Base-by-base conservation (phyloP, 2,329 filamentous ascomycete genomes). In the Gaeumannomyces tritici region DNA sequence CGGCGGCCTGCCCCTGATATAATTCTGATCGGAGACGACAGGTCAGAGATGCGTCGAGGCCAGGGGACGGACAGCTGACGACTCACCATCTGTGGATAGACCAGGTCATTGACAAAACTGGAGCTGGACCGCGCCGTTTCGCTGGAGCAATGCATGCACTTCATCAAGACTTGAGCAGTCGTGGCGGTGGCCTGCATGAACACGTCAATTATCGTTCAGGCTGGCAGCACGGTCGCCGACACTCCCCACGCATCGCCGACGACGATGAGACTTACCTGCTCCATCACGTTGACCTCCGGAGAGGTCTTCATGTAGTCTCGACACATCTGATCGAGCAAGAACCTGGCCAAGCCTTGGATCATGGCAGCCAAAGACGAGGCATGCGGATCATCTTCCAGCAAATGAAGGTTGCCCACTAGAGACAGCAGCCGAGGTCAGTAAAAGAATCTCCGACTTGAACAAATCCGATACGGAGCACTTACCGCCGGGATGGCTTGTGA, bases 91-190 rank as follows among this genome's bases (percentile, higher is more conserved):
- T 79, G 73, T 24, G 91, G 90, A 71, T 98, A 98, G 18, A 91
- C 82, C 63, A 98, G 79, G 67, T 98, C 93, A 69, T 92, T 95
- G 24, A 92, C 89, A 71, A 90, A 89, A 3, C 89, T 90, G 57
- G 88, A 88, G 5, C 89, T 90, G 3, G 90, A 85, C 61, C 90
- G 84, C 2, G 89, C 89, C 24, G 90, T 95, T 73, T 98, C 93
- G 71, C 90, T 96, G 57, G 86, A 84, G 73, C 95, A 99, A 68
- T 89, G 89, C 69, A 90, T 89, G 71, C 95, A 99, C 66, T 88
- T 83, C 67, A 97, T 96, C 18, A 83, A 85, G 31, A 83, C 88
- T 15, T 87, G 83, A 1, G 89, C 89, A 11, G 84, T 83, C 1
- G 89, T 93, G 61, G 87, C 86, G 24, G 95, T 77, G 5, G 84